Base-by-base conservation (phyloP, 2,329 filamentous ascomycete species). In the Escovopsis sp. region DNA sequence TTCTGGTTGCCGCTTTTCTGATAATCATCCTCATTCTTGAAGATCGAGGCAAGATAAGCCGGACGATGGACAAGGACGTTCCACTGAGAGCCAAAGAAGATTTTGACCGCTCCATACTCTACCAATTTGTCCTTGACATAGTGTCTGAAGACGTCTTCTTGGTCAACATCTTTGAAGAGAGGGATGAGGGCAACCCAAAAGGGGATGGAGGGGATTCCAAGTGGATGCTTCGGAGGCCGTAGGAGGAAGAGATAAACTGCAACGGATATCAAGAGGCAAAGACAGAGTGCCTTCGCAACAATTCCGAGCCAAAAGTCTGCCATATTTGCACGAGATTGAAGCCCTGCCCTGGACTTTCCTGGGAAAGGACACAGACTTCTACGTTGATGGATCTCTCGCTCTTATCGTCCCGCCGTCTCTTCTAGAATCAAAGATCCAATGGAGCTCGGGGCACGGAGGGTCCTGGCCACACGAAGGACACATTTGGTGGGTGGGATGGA, bases 41-140 rank as follows among this genome's bases (percentile, higher is more conserved):
- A 56, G 0, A 61, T 49, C 20, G 68, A 61, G 4, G 58, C 57
- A 4, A 72, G 46, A 43, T 64, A 67, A 0, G 58, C 49, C 1
- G 68, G 67, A 5, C 59, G 59, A 37, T 62, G 62, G 1, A 70
- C 61, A 10, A 71, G 52, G 3, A 71, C 54, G 37, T 66, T 69
- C 68, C 68, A 71, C 34, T 59, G 60, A 0, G 63, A 65, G 2
- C 61, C 67, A 30, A 69, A 69, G 54, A 66, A 71, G 25, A 71
- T 53, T 43, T 67, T 63, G 14, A 70, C 67, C 1, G 66, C 67
- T 4, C 68, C 62, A 37, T 62, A 57, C n/a, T 52, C 53, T 9
- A 53, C 52, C 6, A 65, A 50, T 2, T 62, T 62, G 40, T 53
- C 48, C 32, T 62, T 55, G 35, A 67, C 56, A 47, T 66, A 64